Evolutionary conservation across 2,329 filamentous ascomycete genomes (phyloP).

Genomic region (Mycogone perniciosa): DNA sequence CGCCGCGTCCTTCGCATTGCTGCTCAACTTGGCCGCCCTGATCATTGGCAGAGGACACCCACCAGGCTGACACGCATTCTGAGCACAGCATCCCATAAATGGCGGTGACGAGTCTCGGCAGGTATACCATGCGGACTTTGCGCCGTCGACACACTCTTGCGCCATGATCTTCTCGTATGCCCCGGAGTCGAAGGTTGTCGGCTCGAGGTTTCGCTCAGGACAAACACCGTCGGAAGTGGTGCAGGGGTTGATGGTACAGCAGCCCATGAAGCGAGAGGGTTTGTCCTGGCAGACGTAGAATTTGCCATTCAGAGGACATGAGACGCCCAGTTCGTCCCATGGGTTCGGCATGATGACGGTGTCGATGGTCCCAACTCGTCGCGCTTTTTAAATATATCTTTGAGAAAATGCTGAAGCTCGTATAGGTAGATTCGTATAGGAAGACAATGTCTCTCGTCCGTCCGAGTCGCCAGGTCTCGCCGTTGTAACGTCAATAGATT

Average conservation of each 20-base stretch:
- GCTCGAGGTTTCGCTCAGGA: constrained; percentile 21
- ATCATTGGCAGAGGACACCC: constrained; percentile 21
- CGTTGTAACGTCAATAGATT: too few relatives aligned
- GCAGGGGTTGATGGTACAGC: constrained; percentile 34
- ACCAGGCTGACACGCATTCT: constrained; percentile 17
- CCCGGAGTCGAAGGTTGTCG: constrained; percentile 23
- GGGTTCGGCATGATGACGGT: constrained; percentile 13
- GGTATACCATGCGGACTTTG: constrained; percentile 26
- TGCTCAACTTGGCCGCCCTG: constrained; percentile 22
- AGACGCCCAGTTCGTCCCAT: constrained; percentile 19
- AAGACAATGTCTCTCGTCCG: too few relatives aligned
- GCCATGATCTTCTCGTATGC: constrained; percentile 21
- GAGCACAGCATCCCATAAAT: constrained; percentile 34
- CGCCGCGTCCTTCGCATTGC: neutral
- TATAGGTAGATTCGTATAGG: neutral
- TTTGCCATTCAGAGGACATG: constrained; percentile 25
- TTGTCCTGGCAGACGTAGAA: constrained; percentile 33
- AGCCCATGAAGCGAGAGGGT: constrained; percentile 33
- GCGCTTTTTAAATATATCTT: too few relatives aligned
- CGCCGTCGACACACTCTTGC: constrained; percentile 26
- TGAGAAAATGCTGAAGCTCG: too few relatives aligned
- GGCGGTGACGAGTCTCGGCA: constrained; percentile 25
- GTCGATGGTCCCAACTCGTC: neutral
- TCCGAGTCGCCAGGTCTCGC: too few relatives aligned
- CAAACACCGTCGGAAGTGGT: constrained; percentile 25